phyloP scores from a whole-genome alignment of 2,329 filamentous ascomycete genomes.

The Emergomyces africanus region DNA sequence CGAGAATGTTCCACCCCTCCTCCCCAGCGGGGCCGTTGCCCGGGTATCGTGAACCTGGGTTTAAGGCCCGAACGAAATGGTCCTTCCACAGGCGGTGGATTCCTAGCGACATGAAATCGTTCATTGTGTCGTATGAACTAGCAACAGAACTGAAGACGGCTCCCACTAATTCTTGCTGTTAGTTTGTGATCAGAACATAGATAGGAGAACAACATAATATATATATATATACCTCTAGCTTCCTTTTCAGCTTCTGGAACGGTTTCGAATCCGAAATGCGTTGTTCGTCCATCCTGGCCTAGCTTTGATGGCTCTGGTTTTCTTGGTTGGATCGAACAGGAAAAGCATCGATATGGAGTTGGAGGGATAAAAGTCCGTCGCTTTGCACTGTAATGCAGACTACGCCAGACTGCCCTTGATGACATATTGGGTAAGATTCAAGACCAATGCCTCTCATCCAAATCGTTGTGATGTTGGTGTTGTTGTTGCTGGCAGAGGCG shows the following conservation, averaged over 20 bases:
- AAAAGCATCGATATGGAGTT: slow-evolving; percentile 38
- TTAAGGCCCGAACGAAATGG: slow-evolving; percentile 83
- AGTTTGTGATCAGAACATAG: neutral
- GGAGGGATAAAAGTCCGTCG: slow-evolving; percentile 16
- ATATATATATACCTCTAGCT: slow-evolving; percentile 39
- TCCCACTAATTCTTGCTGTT: slow-evolving; percentile 42
- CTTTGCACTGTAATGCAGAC: slow-evolving; percentile 22
- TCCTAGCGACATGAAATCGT: slow-evolving; percentile 96
- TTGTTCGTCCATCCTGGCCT: slow-evolving; percentile 45
- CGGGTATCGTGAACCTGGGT: slow-evolving; percentile 54
- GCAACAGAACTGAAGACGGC: slow-evolving; percentile 92
- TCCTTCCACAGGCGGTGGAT: slow-evolving; percentile 97
- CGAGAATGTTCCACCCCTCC: slow-evolving; percentile 62
- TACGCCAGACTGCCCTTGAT: slow-evolving; percentile 24
- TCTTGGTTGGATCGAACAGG: slow-evolving; percentile 31
- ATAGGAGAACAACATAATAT: neutral
- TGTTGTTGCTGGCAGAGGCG: neutral
- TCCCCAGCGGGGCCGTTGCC: slow-evolving; percentile 17
- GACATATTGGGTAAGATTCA: slow-evolving; percentile 4
- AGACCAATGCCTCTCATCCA: neutral
- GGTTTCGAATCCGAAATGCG: slow-evolving; percentile 85
- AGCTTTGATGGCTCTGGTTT: slow-evolving; percentile 28
- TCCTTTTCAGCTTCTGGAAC: slow-evolving; percentile 70
- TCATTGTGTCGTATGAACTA: slow-evolving; percentile 93
- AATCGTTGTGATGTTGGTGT: neutral